These are phyloP conservation scores for Yamadazyma insecticola DNA, from an alignment of 805 yeast genomes.

Conservation along the genomic window DNA sequence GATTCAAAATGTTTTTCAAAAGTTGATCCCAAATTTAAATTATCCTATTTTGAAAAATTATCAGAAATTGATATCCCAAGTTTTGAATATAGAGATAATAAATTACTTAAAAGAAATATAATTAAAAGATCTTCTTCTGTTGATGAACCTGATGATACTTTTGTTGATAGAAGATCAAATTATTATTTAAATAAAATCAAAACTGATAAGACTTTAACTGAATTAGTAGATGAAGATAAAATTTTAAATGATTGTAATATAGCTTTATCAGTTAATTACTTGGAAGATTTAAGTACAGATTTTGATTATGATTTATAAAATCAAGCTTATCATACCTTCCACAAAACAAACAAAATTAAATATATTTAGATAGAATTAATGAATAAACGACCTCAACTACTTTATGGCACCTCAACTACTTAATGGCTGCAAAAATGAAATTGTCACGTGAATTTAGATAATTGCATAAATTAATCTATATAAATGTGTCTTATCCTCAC, in stretches of 20 bases:
- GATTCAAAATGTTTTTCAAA: slow-evolving; percentile 5
- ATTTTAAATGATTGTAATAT: slow-evolving; percentile 7
- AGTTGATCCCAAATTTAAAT: background rate
- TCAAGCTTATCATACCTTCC: too few relatives aligned
- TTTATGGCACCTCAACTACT: too few relatives aligned
- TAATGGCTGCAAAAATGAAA: too few relatives aligned
- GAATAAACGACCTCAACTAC: too few relatives aligned
- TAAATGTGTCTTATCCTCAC: too few relatives aligned
- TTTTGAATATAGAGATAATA: slow-evolving; percentile 4
- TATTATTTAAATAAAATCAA: slow-evolving; percentile 7
- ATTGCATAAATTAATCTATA: background rate
- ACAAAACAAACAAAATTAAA: too few relatives aligned
- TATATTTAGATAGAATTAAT: too few relatives aligned
- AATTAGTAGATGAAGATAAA: background rate
- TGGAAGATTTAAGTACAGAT: slow-evolving; percentile 5
- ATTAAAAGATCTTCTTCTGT: background rate
- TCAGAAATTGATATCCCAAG: slow-evolving; percentile 3
- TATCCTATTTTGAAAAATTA: slow-evolving; percentile 2
- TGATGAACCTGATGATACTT: slow-evolving; percentile 7
- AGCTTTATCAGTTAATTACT: slow-evolving; percentile 5
- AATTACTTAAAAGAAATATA: slow-evolving; percentile 1
- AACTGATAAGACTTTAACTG: background rate
- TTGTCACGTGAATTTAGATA: background rate
- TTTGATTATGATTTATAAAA: slow-evolving; percentile 3
- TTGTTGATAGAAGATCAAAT: slow-evolving; percentile 8